Evolutionary conservation across 2,329 filamentous ascomycete species (phyloP), one percentile per base, ranked within the genome.

Genomic region (Ascochyta rabiei): DNA sequence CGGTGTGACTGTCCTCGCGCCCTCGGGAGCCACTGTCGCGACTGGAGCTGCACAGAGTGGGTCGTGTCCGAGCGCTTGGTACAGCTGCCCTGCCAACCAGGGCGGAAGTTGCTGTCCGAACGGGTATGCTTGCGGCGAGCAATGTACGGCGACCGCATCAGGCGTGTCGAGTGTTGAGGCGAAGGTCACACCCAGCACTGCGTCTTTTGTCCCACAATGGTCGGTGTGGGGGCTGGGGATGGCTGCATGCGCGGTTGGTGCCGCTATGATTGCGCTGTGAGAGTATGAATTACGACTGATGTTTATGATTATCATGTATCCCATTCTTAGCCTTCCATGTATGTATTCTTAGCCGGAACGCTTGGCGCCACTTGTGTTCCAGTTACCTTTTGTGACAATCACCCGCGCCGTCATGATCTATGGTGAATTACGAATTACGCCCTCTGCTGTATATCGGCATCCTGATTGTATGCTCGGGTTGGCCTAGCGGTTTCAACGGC

Each of bases 21-120:
- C 82, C 0, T 78, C 77, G 8, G 77, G 86, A 1, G 80, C 78
- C 0, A 77, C 73, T 2, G 78, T 67, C 24, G 72, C 71, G 9
- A 61, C 60, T 0, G 64, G 66, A 16, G 52, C 80, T 9, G 63
- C 67, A 2, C 80, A 79, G 8, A 76, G 76, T 2, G 73, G 74
- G 9, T 61, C 57, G 0, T 98, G 93, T 70, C 91, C 92, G 0
- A 79, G 73, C 42, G 92, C 91, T 4, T 98, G 93, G 93, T 89
- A 85, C 60, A 82, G 76, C 61, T 97, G 82, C 84, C 86, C 80
- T 64, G 84, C 73, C 51, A 79, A 83, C n/a, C 78, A 82, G 0
- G 85, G 88, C 0, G 86, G 91, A 0, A 92, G 91, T 6, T 98
- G 93, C 73, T 98, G 93, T 79, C 92, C 92, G 0, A 82, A 90